phyloP scores from a whole-genome alignment of 805 yeast genomes.

The Candida rishiriensis region DNA sequence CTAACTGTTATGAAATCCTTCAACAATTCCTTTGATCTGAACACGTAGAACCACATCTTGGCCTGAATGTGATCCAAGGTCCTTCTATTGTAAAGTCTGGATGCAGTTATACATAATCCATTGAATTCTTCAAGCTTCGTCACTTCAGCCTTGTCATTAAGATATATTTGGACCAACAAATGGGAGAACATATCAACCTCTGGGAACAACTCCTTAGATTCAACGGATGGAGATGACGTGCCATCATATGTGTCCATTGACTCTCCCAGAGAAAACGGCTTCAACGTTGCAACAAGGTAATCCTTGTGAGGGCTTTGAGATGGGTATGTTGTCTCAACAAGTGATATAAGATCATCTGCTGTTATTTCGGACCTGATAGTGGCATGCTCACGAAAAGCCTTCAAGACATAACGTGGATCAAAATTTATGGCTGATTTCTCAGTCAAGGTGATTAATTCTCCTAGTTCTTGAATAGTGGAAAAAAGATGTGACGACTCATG shows the following conservation, averaged over 20 bases:
- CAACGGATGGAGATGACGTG: slow-evolving; percentile 1
- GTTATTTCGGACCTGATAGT: slow-evolving; percentile 63
- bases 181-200: slow-evolving; percentile 80
- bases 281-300: slow-evolving; percentile 35
- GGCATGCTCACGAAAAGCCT: slow-evolving; percentile 79
- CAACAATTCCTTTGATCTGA: slow-evolving; percentile 68
- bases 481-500: background rate
- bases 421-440: slow-evolving; percentile 42
- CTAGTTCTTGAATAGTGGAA: slow-evolving; percentile 7
- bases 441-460: slow-evolving; percentile 20
- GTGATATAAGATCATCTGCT: slow-evolving; percentile 47
- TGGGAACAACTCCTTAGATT: slow-evolving; percentile 49
- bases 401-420: slow-evolving; percentile 85
- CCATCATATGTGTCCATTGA: no score
- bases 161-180: slow-evolving; percentile 69
- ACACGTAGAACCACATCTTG: slow-evolving; percentile 88
- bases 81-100: slow-evolving; percentile 69
- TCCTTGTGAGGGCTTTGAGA: slow-evolving; percentile 38
- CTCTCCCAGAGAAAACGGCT: slow-evolving; percentile 8
- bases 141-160: slow-evolving; percentile 58
- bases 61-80: slow-evolving; percentile 83
- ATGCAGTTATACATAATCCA: slow-evolving; percentile 43
- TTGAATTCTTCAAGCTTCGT: slow-evolving; percentile 51
- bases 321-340: slow-evolving; percentile 56
- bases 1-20: slow-evolving; percentile 54